A percentile compares a stretch with the other conserved stretches of the same genome.
phyloP scores from a whole-genome alignment of 768 basidiomycete genomes.

The Pleurotus platypus region DNA sequence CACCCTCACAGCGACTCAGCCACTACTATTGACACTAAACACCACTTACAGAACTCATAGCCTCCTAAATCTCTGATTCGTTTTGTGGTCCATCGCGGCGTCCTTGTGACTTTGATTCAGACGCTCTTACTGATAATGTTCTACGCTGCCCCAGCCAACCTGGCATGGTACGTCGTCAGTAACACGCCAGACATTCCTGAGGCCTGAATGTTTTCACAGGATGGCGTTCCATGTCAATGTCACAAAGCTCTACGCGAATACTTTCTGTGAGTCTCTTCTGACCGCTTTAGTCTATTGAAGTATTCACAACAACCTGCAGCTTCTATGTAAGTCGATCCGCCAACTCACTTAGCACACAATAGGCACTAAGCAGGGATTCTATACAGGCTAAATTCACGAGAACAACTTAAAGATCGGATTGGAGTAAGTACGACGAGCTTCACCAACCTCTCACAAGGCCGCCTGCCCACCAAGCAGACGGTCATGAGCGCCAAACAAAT shows the following conservation, averaged over 20 bases:
- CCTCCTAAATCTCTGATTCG: slow-evolving; percentile 35
- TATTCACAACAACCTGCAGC: slow-evolving; percentile 15
- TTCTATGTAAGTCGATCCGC: slow-evolving; percentile 24
- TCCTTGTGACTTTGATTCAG: slow-evolving; percentile 41
- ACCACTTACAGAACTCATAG: slow-evolving; percentile 29
- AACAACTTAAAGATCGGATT: slow-evolving; percentile 13
- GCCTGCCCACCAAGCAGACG: background rate
- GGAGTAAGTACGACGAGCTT: slow-evolving; percentile 10
- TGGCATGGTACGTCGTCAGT: slow-evolving; percentile 30
- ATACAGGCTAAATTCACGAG: slow-evolving; percentile 20
- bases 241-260: slow-evolving; percentile 46
- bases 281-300: background rate
- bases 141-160: slow-evolving; percentile 28
- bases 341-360: background rate
- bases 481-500: slow-evolving; percentile 5
- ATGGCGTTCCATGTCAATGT: slow-evolving; percentile 45
- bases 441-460: background rate
- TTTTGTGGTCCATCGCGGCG: slow-evolving; percentile 39
- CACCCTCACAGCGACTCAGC: background rate
- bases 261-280: slow-evolving; percentile 41
- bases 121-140: slow-evolving; percentile 36
- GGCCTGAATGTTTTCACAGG: slow-evolving; percentile 21
- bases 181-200: background rate
- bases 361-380: too few relatives aligned
- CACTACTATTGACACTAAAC: background rate